Percentiles rank a stretch among this genome's conserved stretches.
These are phyloP conservation scores for Trifolium fragiferum DNA, from an alignment of 306 rosid genomes.

Conservation along the genomic window DNA sequence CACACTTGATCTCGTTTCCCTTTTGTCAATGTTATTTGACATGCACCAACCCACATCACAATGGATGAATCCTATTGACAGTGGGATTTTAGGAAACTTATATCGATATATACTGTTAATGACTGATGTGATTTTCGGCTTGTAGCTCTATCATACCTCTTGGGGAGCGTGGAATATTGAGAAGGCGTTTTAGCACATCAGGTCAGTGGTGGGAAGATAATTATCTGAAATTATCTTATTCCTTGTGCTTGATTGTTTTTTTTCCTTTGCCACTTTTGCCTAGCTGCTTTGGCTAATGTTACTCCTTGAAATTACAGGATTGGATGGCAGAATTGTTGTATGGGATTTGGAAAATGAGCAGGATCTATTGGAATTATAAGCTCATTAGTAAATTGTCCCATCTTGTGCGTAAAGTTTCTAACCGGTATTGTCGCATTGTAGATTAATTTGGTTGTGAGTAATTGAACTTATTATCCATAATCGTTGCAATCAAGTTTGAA, in stretches of 20 bases:
- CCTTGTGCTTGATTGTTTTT: background rate
- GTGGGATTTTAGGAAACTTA: conserved; percentile 23
- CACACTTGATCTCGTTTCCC: no score
- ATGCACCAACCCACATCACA: background rate
- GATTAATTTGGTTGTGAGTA: conserved; percentile 38
- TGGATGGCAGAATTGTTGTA: conserved; percentile 84
- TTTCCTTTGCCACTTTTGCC: conserved; percentile 6
- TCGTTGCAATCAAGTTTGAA: conserved; percentile 34
- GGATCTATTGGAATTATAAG: conserved; percentile 60
- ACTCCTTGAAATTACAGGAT: conserved; percentile 55
- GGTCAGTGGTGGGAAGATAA: conserved; percentile 59
- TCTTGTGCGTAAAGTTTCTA: conserved; percentile 40
- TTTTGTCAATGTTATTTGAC: conserved; percentile 21
- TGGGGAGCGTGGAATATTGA: conserved; percentile 52
- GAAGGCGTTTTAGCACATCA: conserved; percentile 90
- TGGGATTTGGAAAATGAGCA: conserved; percentile 90
- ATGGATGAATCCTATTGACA: conserved; percentile 33
- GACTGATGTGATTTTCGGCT: conserved; percentile 37
- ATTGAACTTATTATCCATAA: conserved; percentile 30
- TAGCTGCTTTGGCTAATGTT: conserved; percentile 15
- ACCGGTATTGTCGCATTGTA: conserved; percentile 32
- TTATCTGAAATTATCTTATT: conserved; percentile 6
- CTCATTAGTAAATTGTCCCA: conserved; percentile 19
- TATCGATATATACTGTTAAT: conserved; percentile 29
- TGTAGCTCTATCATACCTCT: conserved; percentile 80